These are phyloP conservation scores for Heliocybe sulcata DNA, from an alignment of 1,284 basidiomycete genomes.

Conservation along the genomic window DNA sequence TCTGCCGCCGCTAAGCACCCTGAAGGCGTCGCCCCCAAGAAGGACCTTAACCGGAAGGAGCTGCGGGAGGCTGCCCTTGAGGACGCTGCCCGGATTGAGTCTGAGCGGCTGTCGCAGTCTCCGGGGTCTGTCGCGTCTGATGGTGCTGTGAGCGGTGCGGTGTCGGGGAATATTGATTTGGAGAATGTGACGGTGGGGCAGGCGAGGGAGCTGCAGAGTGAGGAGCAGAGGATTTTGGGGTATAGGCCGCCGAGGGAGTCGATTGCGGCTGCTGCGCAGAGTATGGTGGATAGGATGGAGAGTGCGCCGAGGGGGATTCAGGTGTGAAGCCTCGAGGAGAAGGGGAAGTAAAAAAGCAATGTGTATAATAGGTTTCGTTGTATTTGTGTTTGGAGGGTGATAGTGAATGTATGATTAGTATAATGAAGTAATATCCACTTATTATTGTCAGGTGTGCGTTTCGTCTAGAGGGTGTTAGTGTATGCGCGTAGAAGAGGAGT, in stretches of 20 bases:
- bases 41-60: background rate
- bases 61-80: constrained; percentile 1
- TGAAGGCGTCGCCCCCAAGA: background rate
- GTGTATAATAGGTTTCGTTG: background rate
- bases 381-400: background rate
- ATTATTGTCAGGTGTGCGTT: background rate
- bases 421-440: background rate
- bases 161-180: constrained; percentile 7
- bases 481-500: too few species aligned
- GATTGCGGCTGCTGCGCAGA: constrained; percentile 10
- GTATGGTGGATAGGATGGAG: constrained; percentile 5
- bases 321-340: background rate
- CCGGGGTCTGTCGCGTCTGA: background rate
- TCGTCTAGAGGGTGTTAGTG: too few species aligned
- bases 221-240: constrained; percentile 9
- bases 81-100: background rate
- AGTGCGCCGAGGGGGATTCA: background rate
- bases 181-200: constrained; percentile 6
- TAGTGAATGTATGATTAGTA: background rate
- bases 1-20: constrained; percentile 6
- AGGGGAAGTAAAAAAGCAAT: background rate
- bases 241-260: constrained; percentile 8
- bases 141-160: background rate
- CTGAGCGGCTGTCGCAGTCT: background rate
- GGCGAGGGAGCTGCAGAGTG: constrained; percentile 9